Evolutionary conservation across 345 rosid species (phyloP), one percentile per base, ranked within the genome.

Genomic region (Eucalyptus regnans): DNA sequence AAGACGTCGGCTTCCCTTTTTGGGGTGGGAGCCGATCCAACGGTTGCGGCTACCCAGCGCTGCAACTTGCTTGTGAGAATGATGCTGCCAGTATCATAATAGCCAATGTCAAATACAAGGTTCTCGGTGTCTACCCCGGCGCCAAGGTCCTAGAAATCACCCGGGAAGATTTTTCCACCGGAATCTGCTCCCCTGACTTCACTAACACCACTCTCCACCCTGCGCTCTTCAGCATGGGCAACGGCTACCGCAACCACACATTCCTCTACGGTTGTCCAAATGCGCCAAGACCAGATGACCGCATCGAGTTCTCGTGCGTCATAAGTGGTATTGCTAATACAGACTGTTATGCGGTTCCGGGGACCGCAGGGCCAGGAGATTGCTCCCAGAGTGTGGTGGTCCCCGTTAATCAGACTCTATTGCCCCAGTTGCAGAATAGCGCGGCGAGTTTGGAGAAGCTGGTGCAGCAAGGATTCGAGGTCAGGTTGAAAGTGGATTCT

Each of bases 1-100:
- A 31, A 31, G n/a, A 17, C 58, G 51, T 93, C 54, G 41, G 43
- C 46, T 94, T 89, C 51, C 93, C 92, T 58, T 94, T 94, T 90
- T 92, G 90, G 93, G 93, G 91, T 50, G 64, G 22, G 13, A 50
- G 48, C 87, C 89, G 91, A 27, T 68, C 88, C 27, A 51, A 15
- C 29, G 27, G 89, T 43, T 93, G 94, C 49, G 94, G 95, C 8
- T 86, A 14, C 17, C 89, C 87, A 2, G 84, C 31, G 8, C 93
- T 91, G 20, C 14, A 86, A 51, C 87, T 93, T 10, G 46, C 84
- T 64, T 92, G 94, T 71, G 88, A 48, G 15, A 52, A 16, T 50
- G n/a, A 86, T 12, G 12, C 80, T 8, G 86, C 90, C 86, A 86
- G 17, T 81, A 93, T 93, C 80, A 92, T 15, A 41, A 86, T 95